Evolutionary conservation across 306 rosid species (phyloP).

Genomic region (Adenanthera pavonina): DNA sequence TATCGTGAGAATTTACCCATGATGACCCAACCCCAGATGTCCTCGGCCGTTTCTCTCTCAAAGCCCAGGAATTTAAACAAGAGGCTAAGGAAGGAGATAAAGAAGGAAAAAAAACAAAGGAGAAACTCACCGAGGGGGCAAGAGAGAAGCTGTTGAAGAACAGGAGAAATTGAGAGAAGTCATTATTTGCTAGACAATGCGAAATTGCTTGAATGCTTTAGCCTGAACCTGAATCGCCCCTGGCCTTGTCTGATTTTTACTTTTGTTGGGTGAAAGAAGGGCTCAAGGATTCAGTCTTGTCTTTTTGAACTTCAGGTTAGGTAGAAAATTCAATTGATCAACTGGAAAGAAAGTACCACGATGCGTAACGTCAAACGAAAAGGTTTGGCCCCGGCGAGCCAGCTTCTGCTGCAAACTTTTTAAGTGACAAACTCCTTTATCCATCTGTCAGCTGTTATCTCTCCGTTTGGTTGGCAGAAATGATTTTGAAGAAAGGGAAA

Average conservation of each 20-base stretch:
- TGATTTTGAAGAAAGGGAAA: no score
- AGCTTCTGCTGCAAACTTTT: not conserved
- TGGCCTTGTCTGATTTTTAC: no score
- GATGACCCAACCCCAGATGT: constrained; percentile 34
- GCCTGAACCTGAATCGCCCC: not conserved
- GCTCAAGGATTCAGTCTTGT: not conserved
- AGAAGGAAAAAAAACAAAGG: not conserved
- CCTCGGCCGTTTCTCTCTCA: not conserved
- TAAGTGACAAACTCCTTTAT: no score
- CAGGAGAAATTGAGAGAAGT: constrained; percentile 64
- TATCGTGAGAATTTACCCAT: not conserved
- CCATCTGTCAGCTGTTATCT: no score
- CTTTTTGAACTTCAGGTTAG: not conserved
- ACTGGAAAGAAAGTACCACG: not conserved
- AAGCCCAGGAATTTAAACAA: not conserved
- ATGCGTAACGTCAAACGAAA: not conserved
- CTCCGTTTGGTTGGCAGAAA: no score
- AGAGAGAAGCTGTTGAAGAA: constrained; percentile 59
- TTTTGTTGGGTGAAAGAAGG: no score
- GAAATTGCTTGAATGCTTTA: constrained; percentile 15
- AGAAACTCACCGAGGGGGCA: constrained; percentile 52
- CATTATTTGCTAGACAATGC: constrained; percentile 43
- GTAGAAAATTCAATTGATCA: not conserved
- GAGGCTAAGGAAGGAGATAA: not conserved
- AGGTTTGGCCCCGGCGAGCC: not conserved